phyloP scores from a whole-genome alignment of 2,329 filamentous ascomycete species.

The Zymoseptoria pseudotritici region DNA sequence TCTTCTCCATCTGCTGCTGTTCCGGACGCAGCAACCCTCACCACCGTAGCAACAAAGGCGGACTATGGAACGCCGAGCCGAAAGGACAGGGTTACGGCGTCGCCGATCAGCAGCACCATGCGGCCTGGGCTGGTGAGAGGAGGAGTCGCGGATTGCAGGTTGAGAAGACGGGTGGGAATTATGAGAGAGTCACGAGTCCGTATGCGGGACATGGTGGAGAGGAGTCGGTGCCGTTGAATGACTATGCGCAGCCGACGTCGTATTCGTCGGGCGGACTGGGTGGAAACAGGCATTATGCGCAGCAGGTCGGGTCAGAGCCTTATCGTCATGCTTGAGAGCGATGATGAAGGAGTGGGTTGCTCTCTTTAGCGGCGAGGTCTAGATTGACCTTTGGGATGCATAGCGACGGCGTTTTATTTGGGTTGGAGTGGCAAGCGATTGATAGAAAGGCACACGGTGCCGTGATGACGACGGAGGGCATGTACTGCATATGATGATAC shows the following conservation, averaged over 20 bases:
- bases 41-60: conserved; percentile 34
- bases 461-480: background rate
- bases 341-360: too few species aligned
- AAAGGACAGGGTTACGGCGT: conserved; percentile 22
- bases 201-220: conserved; percentile 27
- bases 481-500: conserved; percentile 9
- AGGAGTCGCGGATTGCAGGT: conserved; percentile 37
- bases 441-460: background rate
- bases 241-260: conserved; percentile 11
- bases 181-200: conserved; percentile 47
- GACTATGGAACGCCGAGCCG: conserved; percentile 28
- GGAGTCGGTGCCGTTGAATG: conserved; percentile 25
- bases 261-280: background rate
- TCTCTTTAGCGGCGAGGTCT: background rate
- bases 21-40: conserved; percentile 52
- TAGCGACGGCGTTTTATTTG: conserved; percentile 11
- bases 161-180: conserved; percentile 56
- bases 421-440: background rate
- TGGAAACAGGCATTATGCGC: background rate
- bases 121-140: conserved; percentile 3
- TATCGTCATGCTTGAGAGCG: conserved; percentile 26
- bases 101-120: background rate
- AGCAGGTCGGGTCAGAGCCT: conserved; percentile 35
- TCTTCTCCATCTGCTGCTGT: conserved; percentile 88
- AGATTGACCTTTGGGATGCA: conserved; percentile 1